phyloP scores from a whole-genome alignment of 2,329 filamentous ascomycete genomes.

The Aspergillus melleus region DNA sequence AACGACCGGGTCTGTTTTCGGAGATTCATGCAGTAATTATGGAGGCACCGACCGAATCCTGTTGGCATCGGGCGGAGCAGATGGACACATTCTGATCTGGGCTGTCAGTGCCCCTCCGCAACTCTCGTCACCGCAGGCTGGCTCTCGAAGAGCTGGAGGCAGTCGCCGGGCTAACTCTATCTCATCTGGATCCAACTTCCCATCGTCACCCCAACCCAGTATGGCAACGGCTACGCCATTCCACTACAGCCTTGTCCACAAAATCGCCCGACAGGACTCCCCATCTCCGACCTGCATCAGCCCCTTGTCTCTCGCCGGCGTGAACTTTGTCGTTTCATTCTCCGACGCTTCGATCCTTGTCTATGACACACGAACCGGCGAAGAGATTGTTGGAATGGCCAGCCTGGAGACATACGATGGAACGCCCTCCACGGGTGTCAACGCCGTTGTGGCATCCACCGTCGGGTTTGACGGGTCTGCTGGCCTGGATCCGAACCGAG shows the following conservation, averaged over 20 bases:
- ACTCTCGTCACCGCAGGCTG: slow-evolving; percentile 74
- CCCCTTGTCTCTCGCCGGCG: slow-evolving; percentile 77
- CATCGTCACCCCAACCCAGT: slow-evolving; percentile 84
- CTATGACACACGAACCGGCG: slow-evolving; percentile 88
- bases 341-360: slow-evolving; percentile 86
- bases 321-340: slow-evolving; percentile 91
- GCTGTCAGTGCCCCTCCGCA: slow-evolving; percentile 89
- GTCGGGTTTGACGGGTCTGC: slow-evolving; percentile 69
- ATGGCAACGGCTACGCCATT: slow-evolving; percentile 84
- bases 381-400: slow-evolving; percentile 89
- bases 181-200: slow-evolving; percentile 89
- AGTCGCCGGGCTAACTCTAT: slow-evolving; percentile 88
- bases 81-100: slow-evolving; percentile 92
- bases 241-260: slow-evolving; percentile 82
- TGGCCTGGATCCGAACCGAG: slow-evolving; percentile 62
- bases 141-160: slow-evolving; percentile 69
- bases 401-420: slow-evolving; percentile 93
- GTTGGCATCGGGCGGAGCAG: slow-evolving; percentile 86
- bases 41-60: slow-evolving; percentile 83
- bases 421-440: slow-evolving; percentile 79
- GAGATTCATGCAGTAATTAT: slow-evolving; percentile 66
- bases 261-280: slow-evolving; percentile 69
- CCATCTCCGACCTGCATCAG: slow-evolving; percentile 87
- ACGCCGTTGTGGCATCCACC: slow-evolving; percentile 85
- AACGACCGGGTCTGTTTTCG: slow-evolving; percentile 77